Conservation (phyloP, 2,329 filamentous ascomycete species). For the Cladosporium halotolerans region DNA sequence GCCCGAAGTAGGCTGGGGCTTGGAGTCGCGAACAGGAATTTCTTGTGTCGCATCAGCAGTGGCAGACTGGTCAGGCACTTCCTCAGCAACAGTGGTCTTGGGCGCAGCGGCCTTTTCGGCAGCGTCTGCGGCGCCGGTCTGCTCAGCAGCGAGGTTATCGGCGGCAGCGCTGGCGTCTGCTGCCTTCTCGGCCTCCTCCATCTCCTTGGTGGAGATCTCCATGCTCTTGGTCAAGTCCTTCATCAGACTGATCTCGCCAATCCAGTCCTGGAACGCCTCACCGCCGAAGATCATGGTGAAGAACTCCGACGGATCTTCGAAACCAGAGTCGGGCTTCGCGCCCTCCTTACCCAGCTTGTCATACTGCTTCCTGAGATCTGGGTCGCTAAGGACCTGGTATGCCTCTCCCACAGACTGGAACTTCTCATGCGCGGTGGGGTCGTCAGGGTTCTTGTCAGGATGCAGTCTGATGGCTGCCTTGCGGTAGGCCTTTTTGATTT, state of each 20-base stretch:
- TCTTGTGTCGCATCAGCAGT: constrained; percentile 16
- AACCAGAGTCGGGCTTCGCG: constrained; percentile 83
- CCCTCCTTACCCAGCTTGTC: constrained; percentile 97
- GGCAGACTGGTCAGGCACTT: constrained; percentile 11
- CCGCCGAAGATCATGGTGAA: constrained; percentile 98
- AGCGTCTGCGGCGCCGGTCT: constrained; percentile 17
- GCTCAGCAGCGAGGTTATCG: constrained; percentile 34
- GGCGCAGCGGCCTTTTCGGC: constrained; percentile 6
- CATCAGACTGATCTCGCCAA: constrained; percentile 97
- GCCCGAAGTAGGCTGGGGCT: constrained; percentile 22
- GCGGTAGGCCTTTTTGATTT: constrained; percentile 94
- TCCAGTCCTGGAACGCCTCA: constrained; percentile 91
- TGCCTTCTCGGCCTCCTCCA: constrained; percentile 58
- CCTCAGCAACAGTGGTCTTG: constrained; percentile 9
- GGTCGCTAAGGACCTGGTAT: constrained; percentile 78
- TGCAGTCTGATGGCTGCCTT: constrained; percentile 91
- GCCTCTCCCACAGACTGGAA: constrained; percentile 79
- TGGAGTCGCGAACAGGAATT: constrained; percentile 20
- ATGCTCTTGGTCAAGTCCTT: constrained; percentile 97
- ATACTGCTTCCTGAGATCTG: constrained; percentile 82
- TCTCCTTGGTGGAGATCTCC: constrained; percentile 87
- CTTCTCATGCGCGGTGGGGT: constrained; percentile 86
- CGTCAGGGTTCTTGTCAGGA: constrained; percentile 95
- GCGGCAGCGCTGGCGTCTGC: constrained; percentile 47
- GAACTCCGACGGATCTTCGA: constrained; percentile 93